Evolutionary conservation across 2,329 filamentous ascomycete genomes (phyloP).

Genomic region (Fusarium staphyleae): DNA sequence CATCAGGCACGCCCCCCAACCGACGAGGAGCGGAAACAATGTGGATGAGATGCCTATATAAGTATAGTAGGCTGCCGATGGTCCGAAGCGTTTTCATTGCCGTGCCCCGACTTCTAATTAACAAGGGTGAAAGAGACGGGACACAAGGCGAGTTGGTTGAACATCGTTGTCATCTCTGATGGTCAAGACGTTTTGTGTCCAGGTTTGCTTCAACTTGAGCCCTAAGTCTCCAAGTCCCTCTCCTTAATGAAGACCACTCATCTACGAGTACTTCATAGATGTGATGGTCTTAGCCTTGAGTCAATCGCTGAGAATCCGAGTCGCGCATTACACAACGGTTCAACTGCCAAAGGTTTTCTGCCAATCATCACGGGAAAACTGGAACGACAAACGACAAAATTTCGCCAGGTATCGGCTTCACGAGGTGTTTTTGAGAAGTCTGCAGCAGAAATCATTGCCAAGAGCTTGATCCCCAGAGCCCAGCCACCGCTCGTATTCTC

Average conservation of each 20-base stretch:
- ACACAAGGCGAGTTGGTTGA: no score
- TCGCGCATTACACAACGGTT: no score
- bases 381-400: not conserved
- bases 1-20: conserved; percentile 17
- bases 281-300: no score
- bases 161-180: no score
- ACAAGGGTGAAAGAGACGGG: no score
- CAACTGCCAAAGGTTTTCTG: not conserved
- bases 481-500: conserved; percentile 11
- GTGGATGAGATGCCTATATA: conserved; percentile 13
- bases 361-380: not conserved
- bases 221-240: no score
- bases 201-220: no score
- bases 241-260: no score
- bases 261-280: no score
- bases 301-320: no score
- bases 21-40: conserved; percentile 5
- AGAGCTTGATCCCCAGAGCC: not conserved
- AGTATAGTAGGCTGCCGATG: conserved; percentile 12
- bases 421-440: not conserved
- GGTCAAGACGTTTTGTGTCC: no score
- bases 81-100: conserved; percentile 17
- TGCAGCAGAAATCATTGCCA: not conserved
- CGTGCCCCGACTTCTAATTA: not conserved
- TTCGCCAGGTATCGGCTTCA: not conserved